A percentile compares a stretch with the other conserved stretches of the same genome.
Conservation (phyloP, 139 green algal species). For the Auxenochlorella pyrenoidosa region DNA sequence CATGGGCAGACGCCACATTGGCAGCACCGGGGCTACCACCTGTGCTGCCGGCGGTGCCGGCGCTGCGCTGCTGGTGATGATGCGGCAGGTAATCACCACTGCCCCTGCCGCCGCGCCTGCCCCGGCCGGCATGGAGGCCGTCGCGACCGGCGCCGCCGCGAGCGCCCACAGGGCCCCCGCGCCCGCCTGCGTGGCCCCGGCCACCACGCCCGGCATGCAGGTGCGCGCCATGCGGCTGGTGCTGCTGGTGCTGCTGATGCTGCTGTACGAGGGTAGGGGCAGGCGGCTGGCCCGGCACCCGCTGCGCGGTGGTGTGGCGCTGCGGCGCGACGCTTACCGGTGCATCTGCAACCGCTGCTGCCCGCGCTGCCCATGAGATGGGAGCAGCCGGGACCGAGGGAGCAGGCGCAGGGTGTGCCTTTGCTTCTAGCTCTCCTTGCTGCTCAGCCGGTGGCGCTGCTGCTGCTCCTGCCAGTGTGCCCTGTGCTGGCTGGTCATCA, state of each 20-base stretch:
- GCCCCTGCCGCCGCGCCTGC: background rate
- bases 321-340: background rate
- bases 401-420: background rate
- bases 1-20: background rate
- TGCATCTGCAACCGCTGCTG: background rate
- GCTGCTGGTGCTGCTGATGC: background rate
- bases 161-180: background rate
- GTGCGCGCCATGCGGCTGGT: background rate
- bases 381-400: background rate
- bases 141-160: background rate
- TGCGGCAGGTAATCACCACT: background rate
- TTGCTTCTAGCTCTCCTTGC: background rate
- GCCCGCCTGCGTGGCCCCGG: background rate
- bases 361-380: conserved; percentile 3
- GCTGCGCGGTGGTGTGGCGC: background rate
- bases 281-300: background rate
- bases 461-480: background rate
- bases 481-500: background rate
- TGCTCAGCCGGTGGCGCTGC: background rate
- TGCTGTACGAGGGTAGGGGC: background rate
- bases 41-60: background rate
- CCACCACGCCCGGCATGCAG: background rate
- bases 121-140: background rate
- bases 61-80: conserved; percentile 22
- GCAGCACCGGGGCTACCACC: background rate